phyloP scores from a whole-genome alignment of 495 filamentous ascomycete genomes.

The Glonium stellatum region DNA sequence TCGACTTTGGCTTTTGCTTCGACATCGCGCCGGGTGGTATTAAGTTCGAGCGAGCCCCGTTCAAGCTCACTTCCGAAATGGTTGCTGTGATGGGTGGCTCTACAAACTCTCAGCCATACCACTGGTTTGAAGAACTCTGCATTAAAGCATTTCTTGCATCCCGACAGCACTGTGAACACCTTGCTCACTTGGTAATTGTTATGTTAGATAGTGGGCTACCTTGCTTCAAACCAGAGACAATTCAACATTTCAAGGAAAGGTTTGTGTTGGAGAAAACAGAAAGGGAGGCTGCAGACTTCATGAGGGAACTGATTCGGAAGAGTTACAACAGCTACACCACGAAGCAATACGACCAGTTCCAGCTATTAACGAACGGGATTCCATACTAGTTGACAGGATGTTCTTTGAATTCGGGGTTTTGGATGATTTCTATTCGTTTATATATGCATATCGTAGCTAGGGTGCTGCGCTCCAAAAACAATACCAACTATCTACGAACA shows the following conservation, averaged over 20 bases:
- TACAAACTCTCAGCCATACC: slow-evolving; percentile 76
- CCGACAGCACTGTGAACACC: slow-evolving; percentile 76
- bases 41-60: slow-evolving; percentile 93
- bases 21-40: slow-evolving; percentile 96
- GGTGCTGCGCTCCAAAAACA: too few relatives aligned
- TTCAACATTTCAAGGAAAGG: slow-evolving; percentile 83
- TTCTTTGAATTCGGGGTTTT: too few relatives aligned
- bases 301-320: slow-evolving; percentile 78
- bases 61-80: slow-evolving; percentile 98
- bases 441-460: too few relatives aligned
- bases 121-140: slow-evolving; percentile 92
- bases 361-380: slow-evolving; percentile 94
- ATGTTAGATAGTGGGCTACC: slow-evolving; percentile 97
- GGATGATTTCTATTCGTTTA: too few relatives aligned
- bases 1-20: slow-evolving; percentile 99
- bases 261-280: slow-evolving; percentile 93
- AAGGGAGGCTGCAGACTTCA: slow-evolving; percentile 89
- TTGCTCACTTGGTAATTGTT: slow-evolving; percentile 78
- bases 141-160: slow-evolving; percentile 92
- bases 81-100: slow-evolving; percentile 92
- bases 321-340: slow-evolving; percentile 85
- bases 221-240: slow-evolving; percentile 95
- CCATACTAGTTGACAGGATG: slow-evolving; percentile 57
- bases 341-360: slow-evolving; percentile 92
- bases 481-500: too few relatives aligned